Percentiles rank a stretch among this genome's conserved stretches.
Conservation (phyloP, 805 yeast genomes). For the Lipomyces anomalus region DNA sequence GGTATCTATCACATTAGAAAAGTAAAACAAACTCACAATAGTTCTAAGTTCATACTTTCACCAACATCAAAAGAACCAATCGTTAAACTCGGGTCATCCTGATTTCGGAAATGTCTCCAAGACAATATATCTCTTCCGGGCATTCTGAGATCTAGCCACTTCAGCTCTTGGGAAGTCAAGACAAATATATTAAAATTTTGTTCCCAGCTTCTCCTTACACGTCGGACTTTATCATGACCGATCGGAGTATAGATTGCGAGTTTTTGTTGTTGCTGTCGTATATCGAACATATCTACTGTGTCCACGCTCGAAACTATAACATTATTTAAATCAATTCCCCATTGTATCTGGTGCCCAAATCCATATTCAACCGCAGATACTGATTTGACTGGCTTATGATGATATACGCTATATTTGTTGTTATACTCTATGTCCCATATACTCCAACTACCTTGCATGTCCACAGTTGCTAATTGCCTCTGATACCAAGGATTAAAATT, state of each 20-base stretch:
- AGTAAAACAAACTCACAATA: conserved; percentile 32
- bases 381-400: not conserved
- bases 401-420: not conserved
- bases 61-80: conserved; percentile 3
- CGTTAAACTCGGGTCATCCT: conserved; percentile 49
- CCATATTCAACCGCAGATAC: not conserved
- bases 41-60: conserved; percentile 5
- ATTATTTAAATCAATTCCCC: conserved; percentile 17
- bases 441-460: conserved; percentile 42
- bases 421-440: conserved; percentile 30
- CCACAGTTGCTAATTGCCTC: conserved; percentile 35
- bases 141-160: conserved; percentile 41
- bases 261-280: conserved; percentile 2
- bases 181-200: conserved; percentile 42
- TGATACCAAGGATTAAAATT: conserved; percentile 35
- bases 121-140: conserved; percentile 48
- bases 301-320: conserved; percentile 9
- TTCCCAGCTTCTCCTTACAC: conserved; percentile 1
- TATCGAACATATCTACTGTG: conserved; percentile 8
- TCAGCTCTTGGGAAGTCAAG: conserved; percentile 62
- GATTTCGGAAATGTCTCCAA: conserved; percentile 65
- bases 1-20: conserved; percentile 23
- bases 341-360: conserved; percentile 5
- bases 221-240: conserved; percentile 4
- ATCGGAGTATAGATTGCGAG: conserved; percentile 1